phyloP scores from a whole-genome alignment of 2,329 filamentous ascomycete species.

The Lachnellula hyalina region DNA sequence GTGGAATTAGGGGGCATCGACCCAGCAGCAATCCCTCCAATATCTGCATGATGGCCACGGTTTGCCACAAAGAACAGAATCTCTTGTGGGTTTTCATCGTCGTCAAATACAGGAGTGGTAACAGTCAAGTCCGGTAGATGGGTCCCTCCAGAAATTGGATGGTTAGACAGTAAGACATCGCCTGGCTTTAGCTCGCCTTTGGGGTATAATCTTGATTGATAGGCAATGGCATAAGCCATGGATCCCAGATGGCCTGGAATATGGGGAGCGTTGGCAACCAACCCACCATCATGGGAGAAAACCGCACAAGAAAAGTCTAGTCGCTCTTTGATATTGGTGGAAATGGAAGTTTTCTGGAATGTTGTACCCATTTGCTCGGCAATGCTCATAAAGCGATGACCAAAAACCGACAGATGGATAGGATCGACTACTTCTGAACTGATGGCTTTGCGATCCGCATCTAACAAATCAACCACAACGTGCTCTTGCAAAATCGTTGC shows the following conservation, averaged over 20 bases:
- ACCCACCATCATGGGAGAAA: slow-evolving; percentile 64
- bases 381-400: slow-evolving; percentile 77
- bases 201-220: slow-evolving; percentile 71
- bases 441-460: background rate
- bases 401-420: slow-evolving; percentile 70
- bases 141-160: slow-evolving; percentile 70
- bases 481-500: slow-evolving; percentile 67
- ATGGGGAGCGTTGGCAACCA: slow-evolving; percentile 76
- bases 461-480: slow-evolving; percentile 64
- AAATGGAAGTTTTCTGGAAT: slow-evolving; percentile 71
- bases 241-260: slow-evolving; percentile 43
- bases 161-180: slow-evolving; percentile 77
- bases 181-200: slow-evolving; percentile 71
- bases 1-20: slow-evolving; percentile 74
- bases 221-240: slow-evolving; percentile 45
- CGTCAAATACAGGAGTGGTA: slow-evolving; percentile 69
- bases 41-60: slow-evolving; percentile 71
- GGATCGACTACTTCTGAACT: slow-evolving; percentile 54
- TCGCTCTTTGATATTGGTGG: slow-evolving; percentile 70
- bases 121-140: slow-evolving; percentile 79
- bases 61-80: slow-evolving; percentile 80
- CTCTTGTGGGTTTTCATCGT: slow-evolving; percentile 41
- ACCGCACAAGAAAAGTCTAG: slow-evolving; percentile 76
- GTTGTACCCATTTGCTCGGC: slow-evolving; percentile 78
- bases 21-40: slow-evolving; percentile 73